A percentile compares a stretch with the other conserved stretches of the same genome.
Evolutionary conservation across 1,139 yeast species (phyloP).

Genomic region (Geotrichum aggregatum): DNA sequence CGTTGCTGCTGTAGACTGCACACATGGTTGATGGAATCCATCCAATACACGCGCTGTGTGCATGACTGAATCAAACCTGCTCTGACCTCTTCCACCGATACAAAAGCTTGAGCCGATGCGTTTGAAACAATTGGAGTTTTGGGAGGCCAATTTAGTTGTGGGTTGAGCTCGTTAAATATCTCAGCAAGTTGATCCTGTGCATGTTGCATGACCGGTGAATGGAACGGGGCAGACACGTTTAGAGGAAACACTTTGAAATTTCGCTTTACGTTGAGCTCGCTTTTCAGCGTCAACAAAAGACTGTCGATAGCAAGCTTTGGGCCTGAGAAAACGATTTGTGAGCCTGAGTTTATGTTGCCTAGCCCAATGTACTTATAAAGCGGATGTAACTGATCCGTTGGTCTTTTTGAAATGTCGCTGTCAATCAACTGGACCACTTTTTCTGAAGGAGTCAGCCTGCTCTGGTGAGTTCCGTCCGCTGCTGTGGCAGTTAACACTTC

Average conservation of each 20-base stretch:
- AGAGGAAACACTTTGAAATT: constrained; percentile 38
- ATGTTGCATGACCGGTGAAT: constrained; percentile 41
- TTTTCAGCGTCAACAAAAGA: constrained; percentile 15
- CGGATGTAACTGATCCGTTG: constrained; percentile 3
- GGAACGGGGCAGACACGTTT: constrained; percentile 56
- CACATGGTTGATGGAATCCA: constrained; percentile 29
- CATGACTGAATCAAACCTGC: constrained; percentile 30
- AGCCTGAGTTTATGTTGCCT: constrained; percentile 42
- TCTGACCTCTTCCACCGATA: constrained; percentile 31
- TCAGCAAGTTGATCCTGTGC: constrained; percentile 38
- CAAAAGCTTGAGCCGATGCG: constrained; percentile 36
- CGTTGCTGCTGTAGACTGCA: too few species aligned
- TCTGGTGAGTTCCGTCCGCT: too few species aligned
- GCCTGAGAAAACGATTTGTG: constrained; percentile 45
- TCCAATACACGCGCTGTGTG: constrained; percentile 37
- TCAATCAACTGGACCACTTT: constrained; percentile 6
- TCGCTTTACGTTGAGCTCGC: constrained; percentile 17
- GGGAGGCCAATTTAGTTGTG: constrained; percentile 30
- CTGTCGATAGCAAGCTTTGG: constrained; percentile 19
- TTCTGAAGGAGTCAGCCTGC: constrained; percentile 3
- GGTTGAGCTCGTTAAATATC: constrained; percentile 20
- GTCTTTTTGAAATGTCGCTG: neutral
- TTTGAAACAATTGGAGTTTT: constrained; percentile 34
- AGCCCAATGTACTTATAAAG: constrained; percentile 26
- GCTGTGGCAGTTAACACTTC: neutral